Percentiles rank a stretch among this genome's conserved stretches.
phyloP scores from a whole-genome alignment of 169 alveolate genomes.

The Plasmodium sp. region DNA sequence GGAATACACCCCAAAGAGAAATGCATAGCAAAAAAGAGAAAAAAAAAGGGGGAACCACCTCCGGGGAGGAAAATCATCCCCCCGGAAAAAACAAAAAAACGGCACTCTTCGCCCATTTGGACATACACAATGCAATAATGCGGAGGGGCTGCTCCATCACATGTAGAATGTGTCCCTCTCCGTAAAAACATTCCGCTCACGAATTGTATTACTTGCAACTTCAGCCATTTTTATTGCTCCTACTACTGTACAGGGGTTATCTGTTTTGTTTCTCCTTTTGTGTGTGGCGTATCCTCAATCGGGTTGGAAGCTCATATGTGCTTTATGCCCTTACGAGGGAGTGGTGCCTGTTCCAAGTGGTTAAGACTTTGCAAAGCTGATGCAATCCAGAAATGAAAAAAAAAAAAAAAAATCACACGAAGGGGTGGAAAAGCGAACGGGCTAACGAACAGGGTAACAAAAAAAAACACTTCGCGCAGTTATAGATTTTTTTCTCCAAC shows the following conservation, averaged over 20 bases:
- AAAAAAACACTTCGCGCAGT: neutral
- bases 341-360: neutral
- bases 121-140: neutral
- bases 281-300: neutral
- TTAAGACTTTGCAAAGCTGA: neutral
- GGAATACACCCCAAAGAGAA: neutral
- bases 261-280: neutral
- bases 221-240: conserved; percentile 54
- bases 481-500: neutral
- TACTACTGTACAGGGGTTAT: neutral
- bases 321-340: neutral
- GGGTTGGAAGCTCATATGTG: neutral
- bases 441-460: neutral
- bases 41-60: neutral
- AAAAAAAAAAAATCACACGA: neutral
- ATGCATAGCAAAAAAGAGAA: neutral
- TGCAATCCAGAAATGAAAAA: neutral
- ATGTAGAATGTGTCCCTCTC: conserved; percentile 5
- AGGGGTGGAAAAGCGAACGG: too few species aligned
- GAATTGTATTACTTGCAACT: conserved; percentile 60
- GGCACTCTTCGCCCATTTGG: neutral
- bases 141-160: neutral
- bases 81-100: neutral
- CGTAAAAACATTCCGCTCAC: neutral
- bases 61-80: neutral